phyloP scores from a whole-genome alignment of 768 basidiomycete species.

The Cubamyces sp. region DNA sequence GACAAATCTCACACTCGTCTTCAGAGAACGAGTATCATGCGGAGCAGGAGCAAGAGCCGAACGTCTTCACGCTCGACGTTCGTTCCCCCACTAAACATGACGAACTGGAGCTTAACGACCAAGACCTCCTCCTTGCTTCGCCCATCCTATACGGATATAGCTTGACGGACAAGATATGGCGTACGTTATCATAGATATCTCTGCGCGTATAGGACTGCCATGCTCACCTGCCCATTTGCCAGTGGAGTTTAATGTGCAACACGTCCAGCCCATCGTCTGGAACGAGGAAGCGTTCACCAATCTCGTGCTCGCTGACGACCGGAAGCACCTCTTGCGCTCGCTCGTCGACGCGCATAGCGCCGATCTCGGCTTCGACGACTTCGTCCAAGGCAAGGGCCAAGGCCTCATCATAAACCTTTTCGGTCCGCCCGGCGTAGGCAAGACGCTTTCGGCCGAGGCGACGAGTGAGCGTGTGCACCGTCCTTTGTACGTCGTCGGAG shows the following conservation, averaged over 20 bases:
- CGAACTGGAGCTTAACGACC: conserved; percentile 36
- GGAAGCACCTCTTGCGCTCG: conserved; percentile 36
- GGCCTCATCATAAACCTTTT: conserved; percentile 39
- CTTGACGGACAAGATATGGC: conserved; percentile 59
- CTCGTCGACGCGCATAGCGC: conserved; percentile 37
- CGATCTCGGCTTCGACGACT: conserved; percentile 37
- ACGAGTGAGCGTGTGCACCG: conserved; percentile 30
- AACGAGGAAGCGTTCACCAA: conserved; percentile 38
- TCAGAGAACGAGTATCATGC: not conserved
- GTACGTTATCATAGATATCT: not conserved
- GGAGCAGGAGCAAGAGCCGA: not conserved
- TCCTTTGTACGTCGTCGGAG: conserved; percentile 26
- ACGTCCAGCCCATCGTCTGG: conserved; percentile 51
- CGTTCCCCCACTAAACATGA: not conserved
- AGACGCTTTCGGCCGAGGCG: conserved; percentile 36
- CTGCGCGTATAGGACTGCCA: not conserved
- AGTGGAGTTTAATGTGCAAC: conserved; percentile 67
- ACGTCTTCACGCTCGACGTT: conserved; percentile 21
- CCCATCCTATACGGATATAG: conserved; percentile 65
- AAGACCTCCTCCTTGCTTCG: conserved; percentile 57
- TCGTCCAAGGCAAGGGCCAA: conserved; percentile 41
- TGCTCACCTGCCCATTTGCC: not conserved
- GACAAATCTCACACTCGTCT: too few relatives aligned
- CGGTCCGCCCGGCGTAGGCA: conserved; percentile 36
- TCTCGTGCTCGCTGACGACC: conserved; percentile 37